Evolutionary conservation across 495 filamentous ascomycete genomes (phyloP).

Genomic region (Pyrenula aspistea): DNA sequence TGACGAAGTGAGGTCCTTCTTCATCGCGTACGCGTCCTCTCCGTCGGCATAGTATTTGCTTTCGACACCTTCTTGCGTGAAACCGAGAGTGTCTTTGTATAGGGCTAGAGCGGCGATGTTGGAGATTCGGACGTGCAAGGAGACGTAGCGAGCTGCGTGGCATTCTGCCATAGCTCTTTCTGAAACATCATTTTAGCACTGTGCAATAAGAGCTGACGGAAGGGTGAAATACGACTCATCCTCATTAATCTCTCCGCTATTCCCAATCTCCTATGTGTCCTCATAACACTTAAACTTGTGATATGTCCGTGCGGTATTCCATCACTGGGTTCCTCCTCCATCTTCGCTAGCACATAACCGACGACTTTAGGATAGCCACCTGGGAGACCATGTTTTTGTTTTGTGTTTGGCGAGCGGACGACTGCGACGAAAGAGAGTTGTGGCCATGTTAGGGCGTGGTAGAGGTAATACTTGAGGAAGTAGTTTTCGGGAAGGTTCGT

Average conservation of each 20-base stretch:
- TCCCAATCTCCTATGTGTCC: conserved; percentile 80
- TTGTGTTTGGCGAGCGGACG: conserved; percentile 63
- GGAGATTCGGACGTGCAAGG: conserved; percentile 85
- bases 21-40: conserved; percentile 93
- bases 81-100: conserved; percentile 87
- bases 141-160: conserved; percentile 82
- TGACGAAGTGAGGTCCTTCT: conserved; percentile 62
- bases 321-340: conserved; percentile 95
- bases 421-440: conserved; percentile 95
- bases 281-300: conserved; percentile 89
- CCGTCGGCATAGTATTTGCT: conserved; percentile 95
- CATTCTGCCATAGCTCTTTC: conserved; percentile 95
- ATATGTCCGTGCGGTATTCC: conserved; percentile 93
- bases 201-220: conserved; percentile 1
- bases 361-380: conserved; percentile 80
- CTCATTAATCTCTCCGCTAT: conserved; percentile 96
- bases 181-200: conserved; percentile 17
- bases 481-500: conserved; percentile 99
- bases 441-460: conserved; percentile 96
- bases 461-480: conserved; percentile 99
- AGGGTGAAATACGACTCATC: conserved; percentile 57
- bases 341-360: conserved; percentile 98
- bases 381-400: conserved; percentile 9
- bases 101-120: conserved; percentile 84
- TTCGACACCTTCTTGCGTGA: conserved; percentile 83